Percentiles rank a stretch among this genome's conserved stretches.
phyloP scores from a whole-genome alignment of 1,284 basidiomycete species.

The Naganishia sp. region DNA sequence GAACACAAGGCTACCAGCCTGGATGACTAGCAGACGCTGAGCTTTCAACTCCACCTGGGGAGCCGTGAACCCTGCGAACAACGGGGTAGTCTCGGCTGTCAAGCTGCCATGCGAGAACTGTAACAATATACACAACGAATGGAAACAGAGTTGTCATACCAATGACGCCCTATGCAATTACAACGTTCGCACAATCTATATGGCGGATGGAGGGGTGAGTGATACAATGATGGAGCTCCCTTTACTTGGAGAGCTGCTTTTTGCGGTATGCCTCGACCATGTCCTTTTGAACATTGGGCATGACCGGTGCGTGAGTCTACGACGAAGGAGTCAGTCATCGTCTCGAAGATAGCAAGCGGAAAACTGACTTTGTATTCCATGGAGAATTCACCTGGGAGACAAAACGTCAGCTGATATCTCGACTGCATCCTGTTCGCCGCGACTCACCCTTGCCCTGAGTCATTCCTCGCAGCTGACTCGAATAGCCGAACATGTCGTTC shows the following conservation, averaged over 20 bases:
- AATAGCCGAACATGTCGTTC: slow-evolving; percentile 99
- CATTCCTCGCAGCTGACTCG: slow-evolving; percentile 82
- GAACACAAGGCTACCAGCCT: no score
- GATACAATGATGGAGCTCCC: neutral
- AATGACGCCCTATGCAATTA: neutral
- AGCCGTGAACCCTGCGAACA: no score
- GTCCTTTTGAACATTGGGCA: slow-evolving; percentile 83
- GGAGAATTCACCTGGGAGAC: slow-evolving; percentile 71
- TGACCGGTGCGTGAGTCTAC: slow-evolving; percentile 77
- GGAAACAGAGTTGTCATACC: neutral
- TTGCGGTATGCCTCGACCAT: slow-evolving; percentile 70
- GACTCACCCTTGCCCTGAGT: slow-evolving; percentile 87
- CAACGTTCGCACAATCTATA: neutral
- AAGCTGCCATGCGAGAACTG: no score
- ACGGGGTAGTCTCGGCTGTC: no score
- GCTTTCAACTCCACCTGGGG: no score
- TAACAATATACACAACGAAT: neutral
- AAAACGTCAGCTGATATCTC: slow-evolving; percentile 5
- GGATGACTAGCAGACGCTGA: no score
- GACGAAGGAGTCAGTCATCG: neutral
- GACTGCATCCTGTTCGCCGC: neutral
- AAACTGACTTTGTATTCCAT: slow-evolving; percentile 87
- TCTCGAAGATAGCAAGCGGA: slow-evolving; percentile 27
- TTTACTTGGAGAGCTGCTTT: slow-evolving; percentile 47
- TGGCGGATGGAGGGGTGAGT: neutral